Evolutionary conservation across 176 grass and related monocot species (phyloP), one percentile per base, ranked within the genome.

Genomic region (Oryza glumipatula): DNA sequence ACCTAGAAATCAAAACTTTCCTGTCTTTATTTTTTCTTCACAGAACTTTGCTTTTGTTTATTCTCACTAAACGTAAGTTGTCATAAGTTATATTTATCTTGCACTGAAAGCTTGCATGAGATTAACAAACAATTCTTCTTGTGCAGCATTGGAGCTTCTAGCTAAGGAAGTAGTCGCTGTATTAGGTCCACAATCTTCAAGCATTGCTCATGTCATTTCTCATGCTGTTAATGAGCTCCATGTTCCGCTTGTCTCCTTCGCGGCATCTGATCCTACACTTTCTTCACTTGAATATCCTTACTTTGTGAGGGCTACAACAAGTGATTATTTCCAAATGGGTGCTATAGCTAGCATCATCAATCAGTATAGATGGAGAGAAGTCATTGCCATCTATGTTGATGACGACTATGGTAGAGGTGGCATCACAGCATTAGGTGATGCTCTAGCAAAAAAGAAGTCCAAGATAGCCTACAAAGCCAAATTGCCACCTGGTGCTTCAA

Each of bases 361-460:
- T 38, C 75, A 89, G 2, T 96, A 93, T 64, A 69, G 76, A 76
- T 96, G 94, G 94, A 91, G 89, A 83, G 88, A 96, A 49, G 84
- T 93, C 56, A 89, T 85, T 28, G 86, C 82, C 45, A 96, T 96
- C 46, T 94, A 89, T 89, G 89, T 89, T 67, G 94, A 94, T 80
- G 94, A 96, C 88, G 94, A 91, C 45, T 96, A 94, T 75, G 94
- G 91, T 36, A 80, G 94, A 85, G 91, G 90, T 65, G 94, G 94
- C 43, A 89, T 96, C 74, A 58, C 77, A 52, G 83, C 84, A 54
- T 80, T 96, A 70, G 86, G 89, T 73, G 94, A 96, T 47, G 89
- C 88, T 54, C 90, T 96, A 75, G 91, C 83, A 41, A 87, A 78
- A 46, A 89, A 33, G 52, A 87, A 86, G 49, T 75, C 73, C 46